Conservation (phyloP, 805 yeast genomes). For the Barnettozyma vustinii region DNA sequence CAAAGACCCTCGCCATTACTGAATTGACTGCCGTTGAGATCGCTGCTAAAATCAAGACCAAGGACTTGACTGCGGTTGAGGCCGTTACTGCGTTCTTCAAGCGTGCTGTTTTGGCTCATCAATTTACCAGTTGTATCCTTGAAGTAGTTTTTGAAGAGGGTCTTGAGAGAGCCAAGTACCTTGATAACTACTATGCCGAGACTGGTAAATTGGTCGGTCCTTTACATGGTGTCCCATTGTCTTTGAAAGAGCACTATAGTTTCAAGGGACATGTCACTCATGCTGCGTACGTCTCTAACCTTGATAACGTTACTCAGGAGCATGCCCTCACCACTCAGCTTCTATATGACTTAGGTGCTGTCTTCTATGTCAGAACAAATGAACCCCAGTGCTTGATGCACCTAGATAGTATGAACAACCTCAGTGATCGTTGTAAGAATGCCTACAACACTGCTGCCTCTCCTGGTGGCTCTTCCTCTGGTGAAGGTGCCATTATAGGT, state of each 20-base stretch:
- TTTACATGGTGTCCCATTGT: constrained; percentile 64
- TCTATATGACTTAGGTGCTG: constrained; percentile 34
- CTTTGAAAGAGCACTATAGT: constrained; percentile 61
- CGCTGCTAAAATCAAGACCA: constrained; percentile 14
- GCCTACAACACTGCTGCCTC: constrained; percentile 52
- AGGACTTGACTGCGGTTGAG: constrained; percentile 19
- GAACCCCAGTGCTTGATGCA: constrained; percentile 72
- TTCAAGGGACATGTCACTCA: constrained; percentile 49
- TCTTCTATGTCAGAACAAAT: constrained; percentile 58
- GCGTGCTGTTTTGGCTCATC: constrained; percentile 60
- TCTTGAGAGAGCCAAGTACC: constrained; percentile 45
- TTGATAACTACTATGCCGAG: constrained; percentile 45
- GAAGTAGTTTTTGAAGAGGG: constrained; percentile 64
- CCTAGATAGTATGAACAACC: constrained; percentile 54
- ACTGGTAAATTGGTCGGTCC: constrained; percentile 58
- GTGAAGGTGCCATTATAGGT: constrained; percentile 62
- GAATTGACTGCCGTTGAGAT: constrained; percentile 18
- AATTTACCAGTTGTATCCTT: constrained; percentile 53
- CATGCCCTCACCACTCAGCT: constrained; percentile 45
- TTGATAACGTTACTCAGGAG: constrained; percentile 41
- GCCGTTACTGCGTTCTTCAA: constrained; percentile 23
- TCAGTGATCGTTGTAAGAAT: constrained; percentile 55
- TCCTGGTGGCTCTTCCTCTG: constrained; percentile 72
- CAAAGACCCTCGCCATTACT: constrained; percentile 18
- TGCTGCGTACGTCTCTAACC: constrained; percentile 52